Percentiles rank a stretch among this genome's conserved stretches.
phyloP scores from a whole-genome alignment of 371 early-diverging fungal species.

The Mucor velutinosus region DNA sequence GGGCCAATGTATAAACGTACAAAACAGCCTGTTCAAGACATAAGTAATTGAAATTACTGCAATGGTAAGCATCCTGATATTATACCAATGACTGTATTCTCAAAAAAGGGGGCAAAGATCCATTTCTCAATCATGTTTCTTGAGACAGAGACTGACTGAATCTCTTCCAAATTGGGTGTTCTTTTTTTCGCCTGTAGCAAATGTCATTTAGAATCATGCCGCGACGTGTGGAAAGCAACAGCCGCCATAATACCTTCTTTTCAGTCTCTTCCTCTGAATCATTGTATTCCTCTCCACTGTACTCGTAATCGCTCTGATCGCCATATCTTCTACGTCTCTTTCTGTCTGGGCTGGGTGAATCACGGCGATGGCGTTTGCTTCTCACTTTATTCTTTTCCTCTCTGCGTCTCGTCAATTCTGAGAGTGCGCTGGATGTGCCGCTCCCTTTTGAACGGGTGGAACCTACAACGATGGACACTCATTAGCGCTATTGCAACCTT shows the following conservation, averaged over 20 bases:
- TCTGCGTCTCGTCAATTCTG: slow-evolving; percentile 57
- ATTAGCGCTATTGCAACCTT: neutral
- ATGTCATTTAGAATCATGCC: neutral
- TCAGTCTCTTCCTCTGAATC: slow-evolving; percentile 29
- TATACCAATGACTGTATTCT: slow-evolving; percentile 60
- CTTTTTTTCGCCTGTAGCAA: slow-evolving; percentile 41
- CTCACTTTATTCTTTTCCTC: slow-evolving; percentile 50
- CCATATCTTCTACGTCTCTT: slow-evolving; percentile 37
- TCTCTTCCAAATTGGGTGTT: slow-evolving; percentile 60
- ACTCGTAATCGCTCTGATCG: slow-evolving; percentile 40
- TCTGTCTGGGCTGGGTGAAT: slow-evolving; percentile 41
- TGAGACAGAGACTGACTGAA: slow-evolving; percentile 60
- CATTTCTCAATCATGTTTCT: slow-evolving; percentile 73
- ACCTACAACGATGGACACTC: slow-evolving; percentile 30
- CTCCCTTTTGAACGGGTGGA: slow-evolving; percentile 63
- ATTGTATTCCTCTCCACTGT: slow-evolving; percentile 35
- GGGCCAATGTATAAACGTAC: slow-evolving; percentile 68
- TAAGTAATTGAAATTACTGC: neutral
- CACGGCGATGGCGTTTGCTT: slow-evolving; percentile 33
- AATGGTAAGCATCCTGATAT: neutral
- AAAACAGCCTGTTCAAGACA: slow-evolving; percentile 41
- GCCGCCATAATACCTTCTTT: slow-evolving; percentile 22
- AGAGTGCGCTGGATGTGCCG: slow-evolving; percentile 48
- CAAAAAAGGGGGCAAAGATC: slow-evolving; percentile 74
- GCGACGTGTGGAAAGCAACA: neutral